These are phyloP conservation scores for Sphaerulina populicola DNA, from an alignment of 2,329 filamentous ascomycete species.

Conservation along the genomic window DNA sequence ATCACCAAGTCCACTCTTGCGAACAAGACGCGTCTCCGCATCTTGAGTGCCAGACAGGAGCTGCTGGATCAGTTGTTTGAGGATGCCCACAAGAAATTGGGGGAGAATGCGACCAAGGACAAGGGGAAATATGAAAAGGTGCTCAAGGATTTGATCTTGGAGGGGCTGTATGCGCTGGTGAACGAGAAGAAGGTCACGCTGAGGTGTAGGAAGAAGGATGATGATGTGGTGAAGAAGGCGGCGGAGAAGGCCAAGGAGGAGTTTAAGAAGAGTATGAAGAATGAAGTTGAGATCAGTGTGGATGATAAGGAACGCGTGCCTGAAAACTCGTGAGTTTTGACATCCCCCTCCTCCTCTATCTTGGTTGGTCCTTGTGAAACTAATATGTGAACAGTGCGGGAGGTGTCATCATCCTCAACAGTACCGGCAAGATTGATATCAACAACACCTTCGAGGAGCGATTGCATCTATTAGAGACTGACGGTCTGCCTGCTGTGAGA, in stretches of 20 bases:
- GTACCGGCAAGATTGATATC: constrained; percentile 89
- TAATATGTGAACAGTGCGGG: constrained; percentile 56
- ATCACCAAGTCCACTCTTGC: constrained; percentile 92
- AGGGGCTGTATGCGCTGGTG: constrained; percentile 74
- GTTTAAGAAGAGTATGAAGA: constrained; percentile 66
- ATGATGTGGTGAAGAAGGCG: constrained; percentile 65
- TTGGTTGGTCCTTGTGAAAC: neutral
- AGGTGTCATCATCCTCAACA: constrained; percentile 71
- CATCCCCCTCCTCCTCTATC: constrained; percentile 7
- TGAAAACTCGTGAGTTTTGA: constrained; percentile 65
- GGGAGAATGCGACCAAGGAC: constrained; percentile 51
- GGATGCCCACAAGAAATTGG: constrained; percentile 63
- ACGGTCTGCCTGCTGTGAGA: constrained; percentile 75
- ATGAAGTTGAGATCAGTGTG: constrained; percentile 60
- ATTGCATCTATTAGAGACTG: constrained; percentile 72
- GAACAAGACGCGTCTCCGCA: constrained; percentile 89
- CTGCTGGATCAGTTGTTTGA: constrained; percentile 87
- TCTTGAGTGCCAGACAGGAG: constrained; percentile 80
- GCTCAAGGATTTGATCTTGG: constrained; percentile 73
- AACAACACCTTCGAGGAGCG: constrained; percentile 97
- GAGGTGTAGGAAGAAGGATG: constrained; percentile 71
- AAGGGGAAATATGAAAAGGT: constrained; percentile 65
- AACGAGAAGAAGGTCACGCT: constrained; percentile 69
- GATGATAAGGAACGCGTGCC: constrained; percentile 73
- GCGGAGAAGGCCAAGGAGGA: constrained; percentile 67